phyloP scores from a whole-genome alignment of 2,329 filamentous ascomycete species.

The Lecanicillium sp. region DNA sequence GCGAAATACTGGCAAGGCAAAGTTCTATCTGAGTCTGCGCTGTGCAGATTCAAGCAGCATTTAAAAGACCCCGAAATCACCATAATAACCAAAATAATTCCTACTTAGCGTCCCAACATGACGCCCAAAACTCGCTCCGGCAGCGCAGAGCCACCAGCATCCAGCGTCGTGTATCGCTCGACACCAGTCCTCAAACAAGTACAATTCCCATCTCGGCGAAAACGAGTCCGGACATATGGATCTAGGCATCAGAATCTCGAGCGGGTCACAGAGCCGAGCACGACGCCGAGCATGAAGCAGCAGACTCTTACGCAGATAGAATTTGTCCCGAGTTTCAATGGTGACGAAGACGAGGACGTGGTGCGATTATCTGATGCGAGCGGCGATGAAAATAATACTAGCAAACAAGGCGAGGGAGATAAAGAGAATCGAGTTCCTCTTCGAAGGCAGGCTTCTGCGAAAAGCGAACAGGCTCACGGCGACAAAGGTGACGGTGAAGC shows the following conservation, averaged over 20 bases:
- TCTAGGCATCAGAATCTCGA: conserved; percentile 3
- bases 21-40: too few relatives aligned
- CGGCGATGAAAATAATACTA: conserved; percentile 10
- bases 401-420: conserved; percentile 3
- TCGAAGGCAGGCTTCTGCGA: too few relatives aligned
- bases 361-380: conserved; percentile 9
- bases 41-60: too few relatives aligned
- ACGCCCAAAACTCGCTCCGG: conserved; percentile 29
- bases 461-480: neutral
- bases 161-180: conserved; percentile 28
- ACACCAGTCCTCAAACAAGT: conserved; percentile 28
- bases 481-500: conserved; percentile 5
- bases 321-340: conserved; percentile 27
- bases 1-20: too few relatives aligned
- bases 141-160: conserved; percentile 21
- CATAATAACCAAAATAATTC: too few relatives aligned
- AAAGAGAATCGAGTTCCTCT: conserved; percentile 13
- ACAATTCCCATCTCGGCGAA: conserved; percentile 28
- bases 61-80: too few relatives aligned
- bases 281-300: conserved; percentile 21
- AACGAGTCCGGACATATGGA: conserved; percentile 25
- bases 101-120: conserved; percentile 23
- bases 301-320: conserved; percentile 35
- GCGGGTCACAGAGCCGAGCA: too few relatives aligned
- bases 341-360: conserved; percentile 21